A percentile compares a stretch with the other conserved stretches of the same genome.
Conservation (phyloP, 2,329 filamentous ascomycete genomes). For the Paecilomyces fulvus region DNA sequence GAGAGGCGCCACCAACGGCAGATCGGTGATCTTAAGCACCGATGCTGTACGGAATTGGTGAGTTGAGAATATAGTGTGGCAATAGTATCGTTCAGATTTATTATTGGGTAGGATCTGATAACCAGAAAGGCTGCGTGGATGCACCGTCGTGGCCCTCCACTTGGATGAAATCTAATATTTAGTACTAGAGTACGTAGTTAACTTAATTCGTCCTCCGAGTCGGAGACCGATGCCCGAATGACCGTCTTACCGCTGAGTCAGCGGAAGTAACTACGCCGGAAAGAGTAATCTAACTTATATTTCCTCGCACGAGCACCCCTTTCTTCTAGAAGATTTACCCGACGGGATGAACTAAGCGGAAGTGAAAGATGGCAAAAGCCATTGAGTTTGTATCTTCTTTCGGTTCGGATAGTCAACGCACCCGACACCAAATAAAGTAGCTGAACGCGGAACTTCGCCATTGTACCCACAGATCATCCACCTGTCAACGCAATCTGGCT, state of each 20-base stretch:
- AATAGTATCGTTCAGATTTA: no score
- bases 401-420: background rate
- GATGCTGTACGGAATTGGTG: background rate
- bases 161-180: background rate
- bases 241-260: background rate
- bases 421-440: background rate
- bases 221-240: background rate
- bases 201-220: background rate
- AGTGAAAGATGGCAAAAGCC: background rate
- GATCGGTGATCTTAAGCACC: background rate
- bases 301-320: background rate
- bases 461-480: background rate
- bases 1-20: background rate
- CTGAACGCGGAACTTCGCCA: background rate
- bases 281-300: no score
- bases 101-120: no score
- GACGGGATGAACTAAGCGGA: background rate
- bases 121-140: no score
- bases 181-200: no score
- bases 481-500: background rate
- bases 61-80: no score
- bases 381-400: background rate
- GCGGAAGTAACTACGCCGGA: background rate
- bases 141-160: background rate
- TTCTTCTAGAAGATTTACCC: background rate